Evolutionary conservation across 2,329 filamentous ascomycete genomes (phyloP).

Genomic region (Simplicillium sp.): DNA sequence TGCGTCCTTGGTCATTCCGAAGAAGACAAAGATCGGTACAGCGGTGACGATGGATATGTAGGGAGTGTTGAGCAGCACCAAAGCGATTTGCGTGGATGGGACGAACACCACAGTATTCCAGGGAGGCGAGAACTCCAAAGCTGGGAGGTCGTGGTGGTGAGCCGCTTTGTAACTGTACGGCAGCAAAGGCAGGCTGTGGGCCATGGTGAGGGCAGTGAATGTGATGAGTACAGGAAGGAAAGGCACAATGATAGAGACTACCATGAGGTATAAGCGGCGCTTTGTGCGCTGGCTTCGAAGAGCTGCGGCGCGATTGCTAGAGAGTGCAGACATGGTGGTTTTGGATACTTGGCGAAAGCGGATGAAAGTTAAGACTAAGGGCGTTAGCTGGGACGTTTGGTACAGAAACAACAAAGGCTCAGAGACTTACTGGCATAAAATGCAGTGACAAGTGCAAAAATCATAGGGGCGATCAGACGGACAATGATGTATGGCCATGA

Average conservation of each 20-base stretch:
- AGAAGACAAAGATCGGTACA: conserved; percentile 41
- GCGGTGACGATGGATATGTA: conserved; percentile 40
- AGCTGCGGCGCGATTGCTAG: conserved; percentile 27
- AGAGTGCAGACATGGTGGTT: conserved; percentile 27
- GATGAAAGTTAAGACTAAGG: conserved; percentile 34
- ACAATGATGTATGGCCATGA: conserved; percentile 41
- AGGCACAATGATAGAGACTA: conserved; percentile 38
- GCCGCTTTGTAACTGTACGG: conserved; percentile 27
- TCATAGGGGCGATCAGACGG: conserved; percentile 33
- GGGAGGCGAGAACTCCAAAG: conserved; percentile 11
- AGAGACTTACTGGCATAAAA: conserved; percentile 37
- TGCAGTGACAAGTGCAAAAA: conserved; percentile 32
- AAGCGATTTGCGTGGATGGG: conserved; percentile 28
- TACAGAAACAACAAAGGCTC: background rate
- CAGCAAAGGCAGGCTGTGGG: background rate
- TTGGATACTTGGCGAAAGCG: conserved; percentile 37
- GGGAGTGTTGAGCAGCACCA: conserved; percentile 30
- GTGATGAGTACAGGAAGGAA: conserved; percentile 35
- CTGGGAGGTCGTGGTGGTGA: no score
- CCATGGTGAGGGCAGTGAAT: no score
- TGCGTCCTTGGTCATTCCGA: conserved; percentile 45
- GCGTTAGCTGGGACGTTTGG: conserved; percentile 3
- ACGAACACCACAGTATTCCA: conserved; percentile 39
- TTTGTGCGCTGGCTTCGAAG: conserved; percentile 36
- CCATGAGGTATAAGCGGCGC: conserved; percentile 46